Conservation (phyloP, 352 stramenopile species). For the Pythium vanterpoolii region DNA sequence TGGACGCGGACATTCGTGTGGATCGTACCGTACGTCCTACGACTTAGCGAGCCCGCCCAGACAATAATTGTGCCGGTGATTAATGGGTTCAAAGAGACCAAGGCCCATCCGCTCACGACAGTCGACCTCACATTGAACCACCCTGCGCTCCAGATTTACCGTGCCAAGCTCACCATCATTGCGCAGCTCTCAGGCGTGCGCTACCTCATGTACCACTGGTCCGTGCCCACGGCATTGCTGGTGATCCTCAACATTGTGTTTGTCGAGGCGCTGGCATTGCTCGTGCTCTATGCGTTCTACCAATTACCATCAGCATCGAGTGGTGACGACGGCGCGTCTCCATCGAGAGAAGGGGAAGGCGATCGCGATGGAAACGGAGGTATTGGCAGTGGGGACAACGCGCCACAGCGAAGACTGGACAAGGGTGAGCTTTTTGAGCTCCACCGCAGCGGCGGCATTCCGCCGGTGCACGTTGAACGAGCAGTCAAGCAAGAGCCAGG, state of each 20-base stretch:
- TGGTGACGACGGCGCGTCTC: background rate
- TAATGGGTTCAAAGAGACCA: conserved; percentile 67
- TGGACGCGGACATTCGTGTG: conserved; percentile 43
- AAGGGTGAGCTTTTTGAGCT: conserved; percentile 25
- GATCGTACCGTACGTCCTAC: conserved; percentile 53
- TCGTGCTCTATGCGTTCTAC: conserved; percentile 69
- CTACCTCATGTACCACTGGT: conserved; percentile 88
- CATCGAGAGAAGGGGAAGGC: background rate
- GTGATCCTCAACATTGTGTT: conserved; percentile 81
- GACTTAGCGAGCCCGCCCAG: conserved; percentile 55
- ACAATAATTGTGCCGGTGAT: conserved; percentile 47
- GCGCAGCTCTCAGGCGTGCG: conserved; percentile 75
- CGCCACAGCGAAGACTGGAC: conserved; percentile 14
- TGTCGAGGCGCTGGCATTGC: conserved; percentile 55
- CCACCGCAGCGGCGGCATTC: conserved; percentile 24
- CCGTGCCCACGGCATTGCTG: conserved; percentile 58
- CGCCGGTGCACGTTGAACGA: conserved; percentile 32
- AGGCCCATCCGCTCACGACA: conserved; percentile 43
- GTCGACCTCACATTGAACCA: conserved; percentile 63
- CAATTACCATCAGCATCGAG: conserved; percentile 28
- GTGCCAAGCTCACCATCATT: conserved; percentile 74
- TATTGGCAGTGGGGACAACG: conserved; percentile 9
- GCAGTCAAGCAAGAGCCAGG: conserved; percentile 38
- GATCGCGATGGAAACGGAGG: conserved; percentile 1
- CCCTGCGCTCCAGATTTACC: conserved; percentile 66